These are phyloP conservation scores for Xylaria curta DNA, from an alignment of 495 filamentous ascomycete species.

Conservation along the genomic window DNA sequence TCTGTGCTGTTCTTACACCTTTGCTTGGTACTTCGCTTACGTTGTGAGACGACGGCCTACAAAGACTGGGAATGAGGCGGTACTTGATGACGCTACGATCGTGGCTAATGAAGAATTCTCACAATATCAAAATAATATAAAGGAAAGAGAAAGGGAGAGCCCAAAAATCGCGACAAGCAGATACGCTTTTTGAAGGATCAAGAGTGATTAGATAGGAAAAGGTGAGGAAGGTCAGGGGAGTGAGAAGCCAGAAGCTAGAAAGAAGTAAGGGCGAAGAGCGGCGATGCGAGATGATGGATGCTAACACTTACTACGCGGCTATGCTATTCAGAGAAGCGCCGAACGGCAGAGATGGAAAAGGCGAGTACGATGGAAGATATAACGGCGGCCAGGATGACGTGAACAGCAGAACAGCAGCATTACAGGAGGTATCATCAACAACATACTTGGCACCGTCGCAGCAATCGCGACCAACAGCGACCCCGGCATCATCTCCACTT, in stretches of 20 bases:
- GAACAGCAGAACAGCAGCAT: conserved; percentile 36
- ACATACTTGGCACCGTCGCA: neutral
- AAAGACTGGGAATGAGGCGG: neutral
- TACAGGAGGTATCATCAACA: neutral
- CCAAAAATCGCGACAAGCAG: neutral
- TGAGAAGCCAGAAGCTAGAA: conserved; percentile 22
- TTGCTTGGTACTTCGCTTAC: conserved; percentile 10
- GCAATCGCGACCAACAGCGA: conserved; percentile 22
- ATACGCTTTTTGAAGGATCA: too few species aligned
- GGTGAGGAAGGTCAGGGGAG: neutral
- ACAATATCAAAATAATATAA: neutral
- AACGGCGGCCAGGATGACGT: conserved; percentile 46
- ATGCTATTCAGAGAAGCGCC: conserved; percentile 51
- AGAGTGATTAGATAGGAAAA: neutral
- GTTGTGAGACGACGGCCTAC: conserved; percentile 13
- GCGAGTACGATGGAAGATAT: conserved; percentile 38
- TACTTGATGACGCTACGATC: too few species aligned
- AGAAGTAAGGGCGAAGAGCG: neutral
- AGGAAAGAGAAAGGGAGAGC: neutral
- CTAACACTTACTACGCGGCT: conserved; percentile 51
- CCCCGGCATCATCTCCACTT: conserved; percentile 2
- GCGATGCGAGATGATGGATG: conserved; percentile 42
- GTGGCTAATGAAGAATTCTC: conserved; percentile 9
- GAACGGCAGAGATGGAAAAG: conserved; percentile 43
- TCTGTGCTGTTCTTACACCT: neutral